Percentiles rank a stretch among this genome's conserved stretches.
These are phyloP conservation scores for Backusella tarrabulga DNA, from an alignment of 192 early-diverging fungal genomes.

Conservation along the genomic window DNA sequence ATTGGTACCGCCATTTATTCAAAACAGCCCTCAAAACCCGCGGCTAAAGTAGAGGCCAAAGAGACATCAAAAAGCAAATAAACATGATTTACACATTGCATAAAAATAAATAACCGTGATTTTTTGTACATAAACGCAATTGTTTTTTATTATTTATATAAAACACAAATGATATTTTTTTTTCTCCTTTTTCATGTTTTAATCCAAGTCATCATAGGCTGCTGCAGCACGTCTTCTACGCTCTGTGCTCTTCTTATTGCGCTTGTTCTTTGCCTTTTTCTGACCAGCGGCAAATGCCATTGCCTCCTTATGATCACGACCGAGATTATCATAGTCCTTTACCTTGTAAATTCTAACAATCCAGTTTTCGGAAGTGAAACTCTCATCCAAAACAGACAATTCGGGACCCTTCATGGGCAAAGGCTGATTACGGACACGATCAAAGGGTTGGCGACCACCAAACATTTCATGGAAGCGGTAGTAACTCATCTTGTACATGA, in stretches of 20 bases:
- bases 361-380: conserved; percentile 92
- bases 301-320: conserved; percentile 70
- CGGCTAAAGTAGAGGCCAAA: not conserved
- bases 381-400: conserved; percentile 89
- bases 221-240: conserved; percentile 25
- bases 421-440: conserved; percentile 80
- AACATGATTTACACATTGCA: not conserved
- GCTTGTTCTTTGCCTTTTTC: conserved; percentile 31
- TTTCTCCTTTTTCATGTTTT: not conserved
- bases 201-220: conserved; percentile 8
- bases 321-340: conserved; percentile 93
- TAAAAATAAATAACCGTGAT: not conserved
- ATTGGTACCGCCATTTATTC: conserved; percentile 77
- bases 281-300: conserved; percentile 53
- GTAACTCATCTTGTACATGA: conserved; percentile 99
- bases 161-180: not conserved
- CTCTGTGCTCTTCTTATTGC: conserved; percentile 25
- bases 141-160: not conserved
- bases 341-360: conserved; percentile 99
- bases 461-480: conserved; percentile 93
- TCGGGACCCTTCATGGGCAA: conserved; percentile 79
- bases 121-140: conserved; percentile 1
- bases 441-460: conserved; percentile 66
- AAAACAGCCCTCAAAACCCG: not conserved
- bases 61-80: not conserved